Evolutionary conservation across 2,329 filamentous ascomycete genomes (phyloP).

Genomic region (Tolypocladium inflatum): DNA sequence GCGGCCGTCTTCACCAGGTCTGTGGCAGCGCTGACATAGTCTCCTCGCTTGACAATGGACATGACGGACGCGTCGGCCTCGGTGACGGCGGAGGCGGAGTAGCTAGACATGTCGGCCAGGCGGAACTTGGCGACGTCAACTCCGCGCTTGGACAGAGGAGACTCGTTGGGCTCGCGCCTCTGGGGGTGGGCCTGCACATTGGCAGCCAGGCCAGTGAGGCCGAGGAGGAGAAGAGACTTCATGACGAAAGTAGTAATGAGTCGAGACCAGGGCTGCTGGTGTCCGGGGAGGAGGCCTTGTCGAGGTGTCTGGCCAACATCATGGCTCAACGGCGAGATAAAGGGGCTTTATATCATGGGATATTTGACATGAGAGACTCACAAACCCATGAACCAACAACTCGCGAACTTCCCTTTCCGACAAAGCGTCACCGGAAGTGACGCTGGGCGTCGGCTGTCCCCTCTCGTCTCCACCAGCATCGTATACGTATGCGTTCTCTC

Average conservation of each 20-base stretch:
- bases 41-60: slow-evolving; percentile 14
- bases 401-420: no score
- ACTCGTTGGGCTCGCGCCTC: slow-evolving; percentile 13
- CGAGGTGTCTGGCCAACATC: slow-evolving; percentile 15
- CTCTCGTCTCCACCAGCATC: no score
- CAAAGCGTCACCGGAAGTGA: no score
- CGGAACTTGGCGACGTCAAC: slow-evolving; percentile 23
- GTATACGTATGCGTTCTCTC: no score
- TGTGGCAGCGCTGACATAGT: slow-evolving; percentile 33
- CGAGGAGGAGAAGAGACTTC: slow-evolving; percentile 23
- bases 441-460: no score
- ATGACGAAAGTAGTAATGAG: slow-evolving; percentile 15
- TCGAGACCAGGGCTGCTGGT: no score
- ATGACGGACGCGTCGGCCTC: slow-evolving; percentile 11
- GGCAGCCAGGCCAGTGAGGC: slow-evolving; percentile 21
- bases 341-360: no score
- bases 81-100: slow-evolving; percentile 12
- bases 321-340: neutral
- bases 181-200: slow-evolving; percentile 21
- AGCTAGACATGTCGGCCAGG: slow-evolving; percentile 19
- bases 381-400: no score
- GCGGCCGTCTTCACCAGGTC: slow-evolving; percentile 29
- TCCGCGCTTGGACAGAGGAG: slow-evolving; percentile 16
- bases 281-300: neutral
- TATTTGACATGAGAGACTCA: no score